Evolutionary conservation across 163 green algal genomes (phyloP).

Genomic region (Scenedesmus sp.): DNA sequence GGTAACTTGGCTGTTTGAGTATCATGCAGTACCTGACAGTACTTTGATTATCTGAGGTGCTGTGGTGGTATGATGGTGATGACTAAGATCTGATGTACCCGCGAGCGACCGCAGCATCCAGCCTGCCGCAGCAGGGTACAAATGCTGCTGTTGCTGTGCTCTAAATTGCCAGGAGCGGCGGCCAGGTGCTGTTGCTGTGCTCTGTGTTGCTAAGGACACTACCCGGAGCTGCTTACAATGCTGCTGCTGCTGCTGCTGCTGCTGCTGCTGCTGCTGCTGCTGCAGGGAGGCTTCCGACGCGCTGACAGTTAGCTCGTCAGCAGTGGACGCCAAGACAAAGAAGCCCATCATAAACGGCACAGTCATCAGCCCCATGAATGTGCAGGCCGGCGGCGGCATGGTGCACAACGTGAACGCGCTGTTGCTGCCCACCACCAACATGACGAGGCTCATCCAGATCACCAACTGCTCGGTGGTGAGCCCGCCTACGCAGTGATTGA

Average conservation of each 20-base stretch:
- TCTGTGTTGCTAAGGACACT: too few species aligned
- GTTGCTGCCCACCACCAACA: conserved; percentile 42
- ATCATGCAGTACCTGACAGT: too few species aligned
- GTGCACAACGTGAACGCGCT: conserved; percentile 49
- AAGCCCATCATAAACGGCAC: conserved; percentile 43
- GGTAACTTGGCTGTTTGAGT: too few species aligned
- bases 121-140: neutral
- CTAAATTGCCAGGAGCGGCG: neutral
- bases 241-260: neutral
- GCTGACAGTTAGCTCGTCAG: conserved; percentile 14
- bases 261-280: neutral
- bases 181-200: too few species aligned
- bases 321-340: conserved; percentile 19
- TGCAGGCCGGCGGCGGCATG: conserved; percentile 36
- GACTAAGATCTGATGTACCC: too few species aligned
- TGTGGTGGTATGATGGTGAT: too few species aligned
- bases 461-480: neutral
- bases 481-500: neutral
- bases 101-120: neutral
- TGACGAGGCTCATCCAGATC: conserved; percentile 42
- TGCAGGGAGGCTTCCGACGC: neutral
- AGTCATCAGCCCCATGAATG: conserved; percentile 15
- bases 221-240: neutral
- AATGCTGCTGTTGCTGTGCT: neutral
- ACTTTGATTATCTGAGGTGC: too few species aligned